Conservation (phyloP, 2,329 filamentous ascomycete genomes). For the Aspergillus neotritici region DNA sequence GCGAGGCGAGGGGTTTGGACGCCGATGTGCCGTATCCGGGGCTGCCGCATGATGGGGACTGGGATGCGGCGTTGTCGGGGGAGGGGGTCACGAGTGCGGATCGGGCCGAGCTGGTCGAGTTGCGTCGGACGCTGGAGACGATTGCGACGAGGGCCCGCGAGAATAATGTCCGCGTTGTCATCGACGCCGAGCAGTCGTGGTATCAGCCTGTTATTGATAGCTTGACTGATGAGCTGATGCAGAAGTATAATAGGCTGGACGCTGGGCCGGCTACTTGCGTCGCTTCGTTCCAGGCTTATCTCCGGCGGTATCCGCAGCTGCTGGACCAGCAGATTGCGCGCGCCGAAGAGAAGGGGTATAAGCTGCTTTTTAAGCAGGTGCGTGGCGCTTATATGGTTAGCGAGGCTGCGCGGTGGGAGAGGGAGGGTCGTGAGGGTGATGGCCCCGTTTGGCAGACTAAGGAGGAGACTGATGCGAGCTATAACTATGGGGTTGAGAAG, state of each 20-base stretch:
- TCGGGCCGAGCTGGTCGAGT: too few relatives aligned
- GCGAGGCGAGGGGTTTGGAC: neutral
- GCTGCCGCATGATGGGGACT: too few relatives aligned
- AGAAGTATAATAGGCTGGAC: slow-evolving; percentile 7
- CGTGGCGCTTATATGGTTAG: slow-evolving; percentile 1
- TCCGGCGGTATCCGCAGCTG: slow-evolving; percentile 2
- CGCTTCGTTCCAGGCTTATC: slow-evolving; percentile 6
- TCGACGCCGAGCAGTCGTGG: slow-evolving; percentile 7
- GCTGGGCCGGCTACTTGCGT: neutral
- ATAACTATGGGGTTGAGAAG: slow-evolving; percentile 3
- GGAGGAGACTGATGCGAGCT: slow-evolving; percentile 4
- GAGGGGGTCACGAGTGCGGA: too few relatives aligned
- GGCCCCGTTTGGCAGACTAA: slow-evolving; percentile 1
- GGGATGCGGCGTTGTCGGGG: too few relatives aligned
- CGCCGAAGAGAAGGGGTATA: slow-evolving; percentile 3
- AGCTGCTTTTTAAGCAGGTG: slow-evolving; percentile 3
- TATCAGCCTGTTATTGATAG: slow-evolving; percentile 8
- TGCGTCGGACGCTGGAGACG: too few relatives aligned
- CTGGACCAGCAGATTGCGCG: slow-evolving; percentile 6
- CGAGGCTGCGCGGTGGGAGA: neutral
- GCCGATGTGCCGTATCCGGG: too few relatives aligned
- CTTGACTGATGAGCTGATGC: slow-evolving; percentile 7
- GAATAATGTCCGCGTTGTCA: neutral
- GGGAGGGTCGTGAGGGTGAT: neutral
- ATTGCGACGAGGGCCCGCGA: too few relatives aligned